Base-by-base conservation (phyloP, 2,329 filamentous ascomycete genomes). In the Penicillium fuscoglaucum region DNA sequence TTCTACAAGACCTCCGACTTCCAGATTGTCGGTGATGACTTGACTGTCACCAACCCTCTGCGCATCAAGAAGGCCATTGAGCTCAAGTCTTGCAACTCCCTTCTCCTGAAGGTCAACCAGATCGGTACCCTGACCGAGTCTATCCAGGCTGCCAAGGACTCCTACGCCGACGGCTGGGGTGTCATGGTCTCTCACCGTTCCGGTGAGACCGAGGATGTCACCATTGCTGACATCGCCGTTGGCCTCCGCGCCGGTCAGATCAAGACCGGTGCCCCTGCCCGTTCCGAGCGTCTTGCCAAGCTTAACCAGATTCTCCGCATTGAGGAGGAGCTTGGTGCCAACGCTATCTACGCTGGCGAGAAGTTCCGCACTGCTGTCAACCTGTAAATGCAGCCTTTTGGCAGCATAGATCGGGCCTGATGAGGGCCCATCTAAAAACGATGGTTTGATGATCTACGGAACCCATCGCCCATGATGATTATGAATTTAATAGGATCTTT, bases 31-130 rank as follows among this genome's bases (percentile, higher is more conserved):
- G 95, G 89, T 83, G 95, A 99, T 77, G 95, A 99, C 78, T 82
- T 99, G 86, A 98, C 95, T 68, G 95, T 99, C 80, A 99, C 95
- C 81, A 99, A 99, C 88, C 95, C 95, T 65, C 82, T 90, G 73
- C 93, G 95, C 80, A 99, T 99, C 87, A 97, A 98, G 91, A 96
- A 96, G 87, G 95, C 95, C 74, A 96, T 98, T 70, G 93, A 98
- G 80, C 89, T 95, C 75, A 99, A 99, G 90, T 91, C 95, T 72
- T 95, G 93, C 88, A 98, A 99, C 77, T 90, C 93, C 67, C 90
- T 99, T 61, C 87, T 99, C 64, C 91, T 99, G 78, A 99, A 99
- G 90, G 93, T 99, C 81, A 99, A 99, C 90, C 95, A 99, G 86
- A 99, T 99, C 73, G 95, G 95, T 82, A 97, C 95, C 70, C 88